Evolutionary conservation across 495 filamentous ascomycete genomes (phyloP), one percentile per base, ranked within the genome.

Genomic region (Neurospora sp.): DNA sequence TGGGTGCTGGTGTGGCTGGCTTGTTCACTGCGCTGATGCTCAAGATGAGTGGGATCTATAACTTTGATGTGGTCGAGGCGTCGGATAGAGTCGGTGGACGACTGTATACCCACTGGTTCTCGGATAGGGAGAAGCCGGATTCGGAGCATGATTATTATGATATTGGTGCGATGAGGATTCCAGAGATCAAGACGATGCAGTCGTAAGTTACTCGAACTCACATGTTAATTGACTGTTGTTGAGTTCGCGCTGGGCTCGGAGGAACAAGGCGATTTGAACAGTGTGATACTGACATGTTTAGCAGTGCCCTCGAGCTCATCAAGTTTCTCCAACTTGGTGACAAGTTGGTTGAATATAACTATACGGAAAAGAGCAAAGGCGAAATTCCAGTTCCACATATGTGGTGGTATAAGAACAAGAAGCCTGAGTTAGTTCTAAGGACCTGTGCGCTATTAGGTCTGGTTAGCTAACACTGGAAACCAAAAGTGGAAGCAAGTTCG

Each of bases 141-240:
- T 62, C 45, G 36, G 37, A 40, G 17, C 81, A 82, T 40, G 73
- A 83, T 70, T 85, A 86, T 74, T 86, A 81, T 71, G 84, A 86
- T 75, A 78, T 82, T 34, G 84, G 84, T 2, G 82, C 82, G 3
- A 85, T 84, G 83, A 73, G 83, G 39, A 84, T 78, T 72, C 83
- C 83, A 7, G 36, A 81, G 19, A 82, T 74, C 31, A 17, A 38
- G 4, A 66, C 78, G 4, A 82, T 83, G 81, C 24, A 28, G 10
- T 39, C 9, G 19, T 72, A 70, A 39, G 77, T 71, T 39, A 43
- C 7, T 17, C 6, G 1, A 5, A 15, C 19, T 43, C 39, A 17
- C 11, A 5, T 42, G 13, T 42, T 6, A 17, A 42, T 5, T 40
- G 39, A 4, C 13, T 7, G 17, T n/a, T 19, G 5, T n/a, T 43